phyloP scores from a whole-genome alignment of 2,329 filamentous ascomycete genomes.

The Calonectria ilicicola region DNA sequence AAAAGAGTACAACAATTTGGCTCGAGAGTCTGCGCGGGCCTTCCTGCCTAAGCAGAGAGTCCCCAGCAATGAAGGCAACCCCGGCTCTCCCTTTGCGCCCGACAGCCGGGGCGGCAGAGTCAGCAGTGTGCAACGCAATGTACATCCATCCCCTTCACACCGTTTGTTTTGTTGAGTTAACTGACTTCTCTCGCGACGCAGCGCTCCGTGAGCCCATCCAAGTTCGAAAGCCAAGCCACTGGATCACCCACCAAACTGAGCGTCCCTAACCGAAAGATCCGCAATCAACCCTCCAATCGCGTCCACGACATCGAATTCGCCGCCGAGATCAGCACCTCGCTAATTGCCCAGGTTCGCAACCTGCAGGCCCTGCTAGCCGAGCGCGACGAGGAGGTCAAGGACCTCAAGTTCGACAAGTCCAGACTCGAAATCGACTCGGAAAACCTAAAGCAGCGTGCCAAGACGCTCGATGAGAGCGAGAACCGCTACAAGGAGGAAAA shows the following conservation, averaged over 20 bases:
- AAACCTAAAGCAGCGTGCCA: constrained; percentile 81
- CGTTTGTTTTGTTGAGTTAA: constrained; percentile 12
- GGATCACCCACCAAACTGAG: constrained; percentile 90
- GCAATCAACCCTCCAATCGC: constrained; percentile 89
- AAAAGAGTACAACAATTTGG: constrained; percentile 94
- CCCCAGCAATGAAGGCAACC: constrained; percentile 73
- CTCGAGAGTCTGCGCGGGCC: constrained; percentile 87
- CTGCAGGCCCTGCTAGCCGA: constrained; percentile 87
- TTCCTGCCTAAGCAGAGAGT: constrained; percentile 88
- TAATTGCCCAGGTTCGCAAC: constrained; percentile 93
- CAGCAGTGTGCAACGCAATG: constrained; percentile 45
- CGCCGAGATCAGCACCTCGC: constrained; percentile 95
- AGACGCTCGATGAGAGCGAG: constrained; percentile 90
- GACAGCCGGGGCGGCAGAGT: constrained; percentile 66
- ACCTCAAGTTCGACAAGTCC: constrained; percentile 79
- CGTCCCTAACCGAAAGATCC: constrained; percentile 86
- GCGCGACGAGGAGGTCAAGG: constrained; percentile 87
- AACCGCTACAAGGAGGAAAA: constrained; percentile 98
- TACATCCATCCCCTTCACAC: neutral
- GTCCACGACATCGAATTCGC: constrained; percentile 98
- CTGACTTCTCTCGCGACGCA: constrained; percentile 48
- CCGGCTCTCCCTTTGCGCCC: constrained; percentile 64
- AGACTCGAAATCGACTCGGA: constrained; percentile 86
- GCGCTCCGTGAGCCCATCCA: constrained; percentile 78
- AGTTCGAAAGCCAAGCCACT: constrained; percentile 86